Base-by-base conservation (phyloP, 2,329 filamentous ascomycete genomes). In the Fusarium setosum region DNA sequence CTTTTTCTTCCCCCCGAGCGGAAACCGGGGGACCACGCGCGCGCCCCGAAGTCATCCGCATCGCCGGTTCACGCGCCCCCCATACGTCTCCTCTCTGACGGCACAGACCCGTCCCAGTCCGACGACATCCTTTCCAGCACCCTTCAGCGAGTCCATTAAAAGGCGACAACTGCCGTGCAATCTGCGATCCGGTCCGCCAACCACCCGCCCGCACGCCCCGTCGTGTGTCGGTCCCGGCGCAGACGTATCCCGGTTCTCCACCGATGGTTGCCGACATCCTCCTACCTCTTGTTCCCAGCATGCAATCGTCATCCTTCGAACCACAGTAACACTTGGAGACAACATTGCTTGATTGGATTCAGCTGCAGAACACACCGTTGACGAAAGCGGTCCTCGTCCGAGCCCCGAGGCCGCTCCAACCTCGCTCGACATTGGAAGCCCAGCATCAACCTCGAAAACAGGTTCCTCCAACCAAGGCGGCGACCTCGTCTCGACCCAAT, bases 21-120 rank as follows among this genome's bases (percentile, higher is more conserved):
- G 61, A 58, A 65, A 65, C 47, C 57, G 61, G 65, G 63, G 63
- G 63, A 67, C 65, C 70, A 67, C 50, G 54, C 70, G 62, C 70
- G 68, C 68, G 47, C 70, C 69, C 70, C 71, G 71, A 73, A 72
- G 71, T 73, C 71, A 73, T 73, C 71, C 71, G 71, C 69, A 73
- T 71, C 71, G 65, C 69, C 69, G 70, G 71, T 57, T 63, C 71
- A 73, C 70, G 70, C 70, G 70, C 69, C 65, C 26, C 65, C 57
- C 54, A 70, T 59, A 59, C 56, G 48, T 59, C 60, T 52, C 54
- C 50, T 67, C 56, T 42, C 61, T 52, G 48, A 70, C 61, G 61
- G 59, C 60, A 61, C 56, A 49, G 40, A 50, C 42, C 58, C 59
- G 60, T 65, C 47, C 51, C 35, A 50, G 53, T 59, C 44, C 32